phyloP scores from a whole-genome alignment of 768 basidiomycete species.

The Lentinula aciculospora region DNA sequence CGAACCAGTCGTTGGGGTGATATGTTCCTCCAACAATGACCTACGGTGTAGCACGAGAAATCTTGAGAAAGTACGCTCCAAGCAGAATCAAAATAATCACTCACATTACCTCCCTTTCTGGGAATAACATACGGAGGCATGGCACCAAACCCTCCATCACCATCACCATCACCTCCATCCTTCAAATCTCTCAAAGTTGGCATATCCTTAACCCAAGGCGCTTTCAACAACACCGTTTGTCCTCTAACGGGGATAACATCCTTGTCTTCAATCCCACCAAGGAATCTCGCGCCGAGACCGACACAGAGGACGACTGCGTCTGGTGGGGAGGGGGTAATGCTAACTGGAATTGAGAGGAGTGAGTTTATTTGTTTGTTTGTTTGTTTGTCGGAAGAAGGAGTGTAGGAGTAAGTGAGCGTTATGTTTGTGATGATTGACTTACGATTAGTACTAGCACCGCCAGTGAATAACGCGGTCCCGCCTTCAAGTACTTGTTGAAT shows the following conservation, averaged over 20 bases:
- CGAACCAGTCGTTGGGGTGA: conserved; percentile 2
- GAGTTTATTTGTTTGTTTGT: too few relatives aligned
- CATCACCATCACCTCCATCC: too few relatives aligned
- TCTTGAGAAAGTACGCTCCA: not conserved
- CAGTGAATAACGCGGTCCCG: conserved; percentile 35
- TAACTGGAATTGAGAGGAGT: too few relatives aligned
- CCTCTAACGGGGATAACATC: conserved; percentile 74
- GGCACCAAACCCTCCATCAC: too few relatives aligned
- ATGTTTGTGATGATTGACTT: too few relatives aligned
- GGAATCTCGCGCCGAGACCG: conserved; percentile 66
- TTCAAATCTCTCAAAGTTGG: conserved; percentile 29
- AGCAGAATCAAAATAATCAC: conserved; percentile 1
- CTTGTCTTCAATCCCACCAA: conserved; percentile 80
- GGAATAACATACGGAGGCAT: conserved; percentile 63
- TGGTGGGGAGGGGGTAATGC: conserved; percentile 22
- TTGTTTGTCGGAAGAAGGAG: too few relatives aligned
- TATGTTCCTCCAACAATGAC: conserved; percentile 27
- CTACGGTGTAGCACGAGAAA: conserved; percentile 15
- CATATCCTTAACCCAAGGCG: conserved; percentile 58
- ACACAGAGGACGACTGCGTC: conserved; percentile 66
- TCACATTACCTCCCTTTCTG: conserved; percentile 49
- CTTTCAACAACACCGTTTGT: conserved; percentile 73
- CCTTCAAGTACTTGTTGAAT: conserved; percentile 67
- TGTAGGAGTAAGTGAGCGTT: too few relatives aligned
- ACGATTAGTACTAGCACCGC: too few relatives aligned